Percentiles rank a stretch among this genome's conserved stretches.
phyloP scores from a whole-genome alignment of 129 eudicot genomes.

The Apium graveolens region DNA sequence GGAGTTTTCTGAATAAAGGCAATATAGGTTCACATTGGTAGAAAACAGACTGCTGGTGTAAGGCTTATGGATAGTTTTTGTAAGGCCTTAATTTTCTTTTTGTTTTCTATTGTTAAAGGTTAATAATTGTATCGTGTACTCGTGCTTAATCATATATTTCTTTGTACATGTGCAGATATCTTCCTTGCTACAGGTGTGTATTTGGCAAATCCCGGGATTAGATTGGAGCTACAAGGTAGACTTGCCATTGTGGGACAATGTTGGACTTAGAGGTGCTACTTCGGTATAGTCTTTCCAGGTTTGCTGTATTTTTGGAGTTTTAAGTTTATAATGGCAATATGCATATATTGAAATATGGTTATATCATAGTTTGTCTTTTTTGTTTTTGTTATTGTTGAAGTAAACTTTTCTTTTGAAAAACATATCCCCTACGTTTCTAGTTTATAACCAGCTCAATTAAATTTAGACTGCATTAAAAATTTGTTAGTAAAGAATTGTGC shows the following conservation, averaged over 20 bases:
- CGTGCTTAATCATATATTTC: too few relatives aligned
- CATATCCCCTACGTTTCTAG: not conserved
- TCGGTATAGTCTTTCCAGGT: conserved; percentile 16
- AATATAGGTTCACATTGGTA: not conserved
- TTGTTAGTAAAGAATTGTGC: not conserved
- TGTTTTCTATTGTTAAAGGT: too few relatives aligned
- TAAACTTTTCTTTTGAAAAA: not conserved
- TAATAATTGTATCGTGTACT: too few relatives aligned
- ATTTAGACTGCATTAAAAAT: not conserved
- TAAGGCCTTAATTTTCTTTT: too few relatives aligned
- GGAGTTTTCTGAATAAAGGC: not conserved
- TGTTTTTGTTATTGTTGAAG: not conserved
- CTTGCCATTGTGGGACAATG: conserved; percentile 16
- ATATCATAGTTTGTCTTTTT: not conserved
- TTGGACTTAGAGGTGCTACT: conserved; percentile 17
- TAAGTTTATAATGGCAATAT: not conserved
- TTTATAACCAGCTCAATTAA: not conserved
- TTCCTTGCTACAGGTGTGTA: conserved; percentile 2
- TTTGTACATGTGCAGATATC: too few relatives aligned
- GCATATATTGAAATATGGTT: not conserved
- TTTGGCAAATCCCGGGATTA: conserved; percentile 7
- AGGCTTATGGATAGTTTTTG: not conserved
- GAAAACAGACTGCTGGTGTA: not conserved
- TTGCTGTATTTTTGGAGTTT: conserved; percentile 4
- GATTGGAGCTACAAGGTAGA: conserved; percentile 12